phyloP scores from a whole-genome alignment of 2,329 filamentous ascomycete genomes.

The Penicillium sp. region DNA sequence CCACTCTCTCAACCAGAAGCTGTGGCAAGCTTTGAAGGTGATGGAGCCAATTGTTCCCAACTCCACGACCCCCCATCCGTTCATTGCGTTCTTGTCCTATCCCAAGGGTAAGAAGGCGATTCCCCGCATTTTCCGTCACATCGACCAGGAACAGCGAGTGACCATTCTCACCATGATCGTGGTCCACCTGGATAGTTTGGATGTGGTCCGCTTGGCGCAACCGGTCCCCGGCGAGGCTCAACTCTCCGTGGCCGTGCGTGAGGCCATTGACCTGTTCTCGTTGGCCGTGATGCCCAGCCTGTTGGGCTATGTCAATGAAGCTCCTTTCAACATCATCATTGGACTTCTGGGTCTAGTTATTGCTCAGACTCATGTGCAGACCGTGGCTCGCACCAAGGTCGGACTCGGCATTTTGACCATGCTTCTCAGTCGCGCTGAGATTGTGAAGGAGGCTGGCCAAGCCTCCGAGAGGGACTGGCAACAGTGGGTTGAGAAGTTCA shows the following conservation, averaged over 20 bases:
- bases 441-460: conserved; percentile 80
- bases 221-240: conserved; percentile 73
- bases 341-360: conserved; percentile 86
- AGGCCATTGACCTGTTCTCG: conserved; percentile 91
- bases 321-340: conserved; percentile 86
- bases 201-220: conserved; percentile 83
- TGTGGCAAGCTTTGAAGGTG: conserved; percentile 89
- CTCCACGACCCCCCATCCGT: conserved; percentile 75
- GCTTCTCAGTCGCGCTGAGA: conserved; percentile 89
- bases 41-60: conserved; percentile 85
- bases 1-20: conserved; percentile 71
- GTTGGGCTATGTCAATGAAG: conserved; percentile 88
- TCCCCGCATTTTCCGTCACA: conserved; percentile 90
- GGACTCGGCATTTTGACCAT: conserved; percentile 90
- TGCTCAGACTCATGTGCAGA: conserved; percentile 77
- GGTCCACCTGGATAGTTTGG: conserved; percentile 87
- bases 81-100: conserved; percentile 93
- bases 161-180: conserved; percentile 96
- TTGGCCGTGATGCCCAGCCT: conserved; percentile 86
- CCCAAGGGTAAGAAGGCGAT: conserved; percentile 96
- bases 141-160: conserved; percentile 85
- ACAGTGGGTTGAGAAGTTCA: conserved; percentile 84
- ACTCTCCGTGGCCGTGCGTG: conserved; percentile 76
- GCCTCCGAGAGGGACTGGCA: conserved; percentile 75
- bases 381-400: conserved; percentile 84